Evolutionary conservation across 306 rosid species (phyloP).

Genomic region (Vigna mungo): DNA sequence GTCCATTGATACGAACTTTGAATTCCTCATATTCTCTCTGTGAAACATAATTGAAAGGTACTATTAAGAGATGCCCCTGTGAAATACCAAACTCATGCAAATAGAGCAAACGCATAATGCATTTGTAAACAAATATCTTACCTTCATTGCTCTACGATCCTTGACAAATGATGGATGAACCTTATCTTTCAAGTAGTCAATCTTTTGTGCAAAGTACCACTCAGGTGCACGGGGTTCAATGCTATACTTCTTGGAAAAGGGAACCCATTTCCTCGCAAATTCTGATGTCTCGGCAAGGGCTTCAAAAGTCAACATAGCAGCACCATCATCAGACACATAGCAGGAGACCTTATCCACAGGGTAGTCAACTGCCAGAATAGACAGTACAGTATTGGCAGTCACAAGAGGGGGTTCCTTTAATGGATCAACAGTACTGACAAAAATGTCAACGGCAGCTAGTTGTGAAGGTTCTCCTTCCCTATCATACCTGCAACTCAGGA

Average conservation of each 20-base stretch:
- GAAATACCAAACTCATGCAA: constrained; percentile 5
- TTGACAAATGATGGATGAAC: constrained; percentile 93
- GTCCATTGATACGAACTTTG: constrained; percentile 83
- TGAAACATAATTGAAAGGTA: constrained; percentile 25
- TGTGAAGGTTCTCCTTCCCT: constrained; percentile 94
- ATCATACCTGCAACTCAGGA: constrained; percentile 74
- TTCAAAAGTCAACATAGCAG: constrained; percentile 98
- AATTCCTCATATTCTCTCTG: constrained; percentile 99
- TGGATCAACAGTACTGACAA: constrained; percentile 98
- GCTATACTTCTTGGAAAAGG: constrained; percentile 78
- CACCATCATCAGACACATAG: constrained; percentile 98
- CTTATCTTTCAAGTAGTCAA: constrained; percentile 96
- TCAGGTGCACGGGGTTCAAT: constrained; percentile 99
- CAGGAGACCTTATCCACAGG: constrained; percentile 98
- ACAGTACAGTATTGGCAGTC: constrained; percentile 93
- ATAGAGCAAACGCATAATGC: background rate
- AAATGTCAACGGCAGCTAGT: constrained; percentile 92
- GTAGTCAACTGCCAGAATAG: constrained; percentile 95
- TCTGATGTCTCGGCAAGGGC: constrained; percentile 93
- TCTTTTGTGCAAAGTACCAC: constrained; percentile 94
- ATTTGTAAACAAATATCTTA: constrained; percentile 40
- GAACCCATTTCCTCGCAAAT: constrained; percentile 95
- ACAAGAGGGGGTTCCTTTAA: constrained; percentile 98
- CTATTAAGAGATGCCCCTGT: constrained; percentile 28
- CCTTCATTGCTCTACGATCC: constrained; percentile 99